Conservation (phyloP, 345 rosid species). For the Syzygium aromaticum region DNA sequence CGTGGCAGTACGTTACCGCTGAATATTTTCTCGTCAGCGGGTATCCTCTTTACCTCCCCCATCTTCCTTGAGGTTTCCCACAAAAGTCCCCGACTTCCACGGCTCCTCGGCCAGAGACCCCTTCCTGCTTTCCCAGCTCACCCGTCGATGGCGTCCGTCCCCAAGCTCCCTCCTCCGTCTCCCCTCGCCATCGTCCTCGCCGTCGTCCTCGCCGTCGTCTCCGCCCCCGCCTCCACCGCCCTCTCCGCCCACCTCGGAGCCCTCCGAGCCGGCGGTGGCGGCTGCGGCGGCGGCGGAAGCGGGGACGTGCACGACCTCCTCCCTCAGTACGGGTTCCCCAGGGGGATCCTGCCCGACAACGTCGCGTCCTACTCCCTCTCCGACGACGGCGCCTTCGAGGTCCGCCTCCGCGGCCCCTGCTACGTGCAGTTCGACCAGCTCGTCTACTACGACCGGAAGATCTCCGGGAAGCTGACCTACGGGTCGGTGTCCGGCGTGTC, state of each 20-base stretch:
- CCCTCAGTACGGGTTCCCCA: constrained; percentile 52
- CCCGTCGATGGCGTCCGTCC: background rate
- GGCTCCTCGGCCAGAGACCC: background rate
- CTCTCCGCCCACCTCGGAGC: constrained; percentile 4
- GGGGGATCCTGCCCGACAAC: constrained; percentile 55
- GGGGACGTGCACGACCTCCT: constrained; percentile 67
- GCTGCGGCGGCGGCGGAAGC: constrained; percentile 1
- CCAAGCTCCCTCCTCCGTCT: background rate
- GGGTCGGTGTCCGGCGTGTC: constrained; percentile 44
- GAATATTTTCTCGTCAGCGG: too few species aligned
- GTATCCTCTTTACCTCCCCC: too few species aligned
- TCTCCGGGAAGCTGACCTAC: constrained; percentile 49
- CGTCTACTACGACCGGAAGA: constrained; percentile 43
- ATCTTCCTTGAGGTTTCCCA: background rate
- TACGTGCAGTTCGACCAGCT: constrained; percentile 47
- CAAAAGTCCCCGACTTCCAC: background rate
- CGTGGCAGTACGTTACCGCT: too few species aligned
- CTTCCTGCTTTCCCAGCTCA: background rate
- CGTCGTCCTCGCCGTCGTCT: background rate
- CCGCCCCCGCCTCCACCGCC: constrained; percentile 1
- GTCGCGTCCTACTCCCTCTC: constrained; percentile 51
- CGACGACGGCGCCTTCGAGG: constrained; percentile 42
- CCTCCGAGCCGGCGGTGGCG: background rate
- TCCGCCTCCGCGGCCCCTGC: constrained; percentile 30
- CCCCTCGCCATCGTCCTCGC: background rate